Percentiles rank a stretch among this genome's conserved stretches.
phyloP scores from a whole-genome alignment of 768 basidiomycete genomes.

The Lentinula boryana region DNA sequence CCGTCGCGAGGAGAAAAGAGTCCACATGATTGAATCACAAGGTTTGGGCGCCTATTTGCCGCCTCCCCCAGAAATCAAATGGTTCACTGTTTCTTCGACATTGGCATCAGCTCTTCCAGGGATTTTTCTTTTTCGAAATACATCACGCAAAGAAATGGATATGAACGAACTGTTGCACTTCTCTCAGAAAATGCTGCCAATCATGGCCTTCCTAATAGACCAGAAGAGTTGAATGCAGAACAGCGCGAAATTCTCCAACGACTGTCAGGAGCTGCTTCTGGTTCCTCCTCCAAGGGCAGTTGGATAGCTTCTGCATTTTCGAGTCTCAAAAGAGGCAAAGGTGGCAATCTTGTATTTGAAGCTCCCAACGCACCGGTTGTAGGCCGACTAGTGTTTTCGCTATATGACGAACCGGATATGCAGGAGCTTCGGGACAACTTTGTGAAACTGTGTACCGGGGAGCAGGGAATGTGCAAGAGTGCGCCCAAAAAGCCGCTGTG shows the following conservation, averaged over 20 bases:
- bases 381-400: background rate
- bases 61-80: background rate
- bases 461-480: conserved; percentile 2
- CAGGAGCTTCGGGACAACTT: background rate
- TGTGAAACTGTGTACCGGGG: background rate
- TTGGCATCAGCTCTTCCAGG: background rate
- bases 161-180: background rate
- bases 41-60: background rate
- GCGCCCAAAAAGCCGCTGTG: background rate
- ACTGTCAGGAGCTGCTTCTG: background rate
- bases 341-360: background rate
- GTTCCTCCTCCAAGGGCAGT: background rate
- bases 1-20: background rate
- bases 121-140: background rate
- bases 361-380: background rate
- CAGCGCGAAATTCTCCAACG: conserved; percentile 2
- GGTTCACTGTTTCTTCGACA: conserved; percentile 2
- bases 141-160: background rate
- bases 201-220: background rate
- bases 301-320: conserved; percentile 1
- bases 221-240: background rate
- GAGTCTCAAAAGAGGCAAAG: background rate
- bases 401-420: conserved; percentile 2
- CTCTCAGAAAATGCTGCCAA: background rate
- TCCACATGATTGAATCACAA: background rate